A percentile compares a stretch with the other conserved stretches of the same genome.
These are phyloP conservation scores for Tardiomyces depauwii DNA, from an alignment of 1,139 yeast species.

Conservation along the genomic window DNA sequence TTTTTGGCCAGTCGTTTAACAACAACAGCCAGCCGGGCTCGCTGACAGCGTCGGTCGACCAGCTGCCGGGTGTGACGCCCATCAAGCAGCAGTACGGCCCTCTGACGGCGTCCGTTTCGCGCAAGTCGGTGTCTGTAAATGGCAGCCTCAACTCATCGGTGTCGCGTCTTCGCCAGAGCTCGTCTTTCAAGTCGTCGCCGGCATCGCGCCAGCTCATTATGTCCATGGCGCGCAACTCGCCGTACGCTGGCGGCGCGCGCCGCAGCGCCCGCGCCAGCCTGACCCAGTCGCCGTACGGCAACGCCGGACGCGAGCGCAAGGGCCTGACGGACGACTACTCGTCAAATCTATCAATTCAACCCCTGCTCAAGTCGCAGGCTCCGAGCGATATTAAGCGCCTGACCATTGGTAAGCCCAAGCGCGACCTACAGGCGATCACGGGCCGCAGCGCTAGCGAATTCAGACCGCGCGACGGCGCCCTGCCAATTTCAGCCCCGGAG, in stretches of 20 bases:
- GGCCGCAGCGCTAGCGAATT: slow-evolving; percentile 1
- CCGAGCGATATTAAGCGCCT: slow-evolving; percentile 4
- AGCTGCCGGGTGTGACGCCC: slow-evolving; percentile 31
- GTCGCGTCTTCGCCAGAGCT: background rate
- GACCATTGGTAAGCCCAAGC: slow-evolving; percentile 2
- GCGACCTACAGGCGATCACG: slow-evolving; percentile 2
- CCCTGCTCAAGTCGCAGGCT: background rate
- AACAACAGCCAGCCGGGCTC: background rate
- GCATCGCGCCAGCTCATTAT: background rate
- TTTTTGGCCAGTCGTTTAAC: slow-evolving; percentile 1
- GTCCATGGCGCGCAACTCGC: background rate
- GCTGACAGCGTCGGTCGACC: slow-evolving; percentile 35
- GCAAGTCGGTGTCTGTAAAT: background rate
- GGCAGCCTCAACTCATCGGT: background rate
- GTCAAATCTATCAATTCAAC: background rate
- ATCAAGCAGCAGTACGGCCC: background rate
- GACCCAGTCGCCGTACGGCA: background rate
- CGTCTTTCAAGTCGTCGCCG: background rate
- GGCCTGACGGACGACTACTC: background rate
- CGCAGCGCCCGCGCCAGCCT: background rate
- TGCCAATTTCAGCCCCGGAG: slow-evolving; percentile 1
- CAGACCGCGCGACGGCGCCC: background rate
- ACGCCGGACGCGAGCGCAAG: background rate
- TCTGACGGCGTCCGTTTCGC: background rate
- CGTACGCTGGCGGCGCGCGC: background rate